A percentile compares a stretch with the other conserved stretches of the same genome.
Evolutionary conservation across 257 asterid species (phyloP).

Genomic region (Henckelia pumila): DNA sequence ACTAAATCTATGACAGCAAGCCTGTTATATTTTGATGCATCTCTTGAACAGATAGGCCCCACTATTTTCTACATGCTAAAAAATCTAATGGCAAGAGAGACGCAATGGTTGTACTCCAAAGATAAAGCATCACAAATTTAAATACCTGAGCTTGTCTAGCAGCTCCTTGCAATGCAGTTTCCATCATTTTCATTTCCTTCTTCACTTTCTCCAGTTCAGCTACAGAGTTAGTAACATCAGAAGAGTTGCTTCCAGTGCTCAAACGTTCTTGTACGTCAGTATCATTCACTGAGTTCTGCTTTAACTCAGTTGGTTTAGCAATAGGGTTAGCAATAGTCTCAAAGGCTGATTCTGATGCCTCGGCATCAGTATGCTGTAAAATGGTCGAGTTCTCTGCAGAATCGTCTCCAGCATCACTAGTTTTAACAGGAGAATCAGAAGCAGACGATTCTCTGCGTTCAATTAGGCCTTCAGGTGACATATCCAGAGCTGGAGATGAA

Average conservation of each 20-base stretch:
- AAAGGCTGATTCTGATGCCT: slow-evolving; percentile 37
- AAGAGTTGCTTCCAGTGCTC: slow-evolving; percentile 43
- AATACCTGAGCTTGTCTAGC: slow-evolving; percentile 97
- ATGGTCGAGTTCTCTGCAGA: slow-evolving; percentile 33
- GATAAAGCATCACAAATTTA: slow-evolving; percentile 10
- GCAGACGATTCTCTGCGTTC: slow-evolving; percentile 41
- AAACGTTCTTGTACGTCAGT: slow-evolving; percentile 34
- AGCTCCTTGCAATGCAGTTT: slow-evolving; percentile 89
- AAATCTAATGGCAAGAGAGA: slow-evolving; percentile 8
- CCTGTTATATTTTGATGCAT: slow-evolving; percentile 9
- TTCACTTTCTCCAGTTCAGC: slow-evolving; percentile 71
- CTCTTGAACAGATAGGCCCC: slow-evolving; percentile 4
- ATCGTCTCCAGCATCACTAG: slow-evolving; percentile 40
- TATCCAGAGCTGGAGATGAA: slow-evolving; percentile 40
- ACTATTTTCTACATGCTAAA: not conserved
- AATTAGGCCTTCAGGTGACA: slow-evolving; percentile 31
- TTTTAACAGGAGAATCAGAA: slow-evolving; percentile 44
- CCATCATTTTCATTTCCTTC: slow-evolving; percentile 93
- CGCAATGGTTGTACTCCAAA: slow-evolving; percentile 13
- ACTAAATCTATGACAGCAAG: not conserved
- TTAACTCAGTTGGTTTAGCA: slow-evolving; percentile 36
- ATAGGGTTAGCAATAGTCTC: slow-evolving; percentile 31
- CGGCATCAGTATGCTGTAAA: slow-evolving; percentile 34
- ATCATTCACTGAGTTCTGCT: slow-evolving; percentile 35
- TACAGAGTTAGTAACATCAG: slow-evolving; percentile 40